Evolutionary conservation across 148 eudicot genomes (phyloP), one percentile per base, ranked within the genome.

Genomic region (Camellia lanceoleosa): DNA sequence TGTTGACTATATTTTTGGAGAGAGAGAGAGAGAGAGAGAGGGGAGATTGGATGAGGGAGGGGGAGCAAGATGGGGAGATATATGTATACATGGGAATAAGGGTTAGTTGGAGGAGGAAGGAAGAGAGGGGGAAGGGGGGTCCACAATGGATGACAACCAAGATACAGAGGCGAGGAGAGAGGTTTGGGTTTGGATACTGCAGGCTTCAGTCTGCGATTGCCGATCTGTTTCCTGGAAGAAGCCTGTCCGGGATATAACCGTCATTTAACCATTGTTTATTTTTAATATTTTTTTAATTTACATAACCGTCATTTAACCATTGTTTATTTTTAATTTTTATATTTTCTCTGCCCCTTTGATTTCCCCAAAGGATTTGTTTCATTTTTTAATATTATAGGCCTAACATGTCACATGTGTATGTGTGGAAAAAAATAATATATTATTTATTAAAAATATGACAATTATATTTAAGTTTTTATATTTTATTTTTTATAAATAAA

Each of bases 121-220:
- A 82, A 52, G 60, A 14, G 49, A 0, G 1, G 64, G 7, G 30
- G 54, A 49, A 15, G 64, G 67, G 20, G 47, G 19, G 15, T 60
- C 44, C 4, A n/a, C 41, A 16, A 59, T 68, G 81, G 69, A 73
- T 79, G 85, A 80, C 82, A 83, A 60, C 82, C 79, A 51, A 41
- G 44, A 78, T 67, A 67, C 75, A 80, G 78, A 80, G 65, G 60
- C 73, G 49, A 60, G 38, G 55, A 51, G 55, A 20, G 78, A 43
- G 62, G 75, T 81, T 84, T 82, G 81, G 82, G 76, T 84, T 66
- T 12, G 76, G 82, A 38, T 41, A n/a, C 16, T 18, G 80, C 30
- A 23, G 30, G 30, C 30, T 23, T 23, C 82, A 79, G 68, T 5
- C 77, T 79, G 74, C 75, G 80, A 70, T 74, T 68, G 44, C 80